Percentiles rank a stretch among this genome's conserved stretches.
Conservation (phyloP, 331 rosid species). For the Spiraea crenata region DNA sequence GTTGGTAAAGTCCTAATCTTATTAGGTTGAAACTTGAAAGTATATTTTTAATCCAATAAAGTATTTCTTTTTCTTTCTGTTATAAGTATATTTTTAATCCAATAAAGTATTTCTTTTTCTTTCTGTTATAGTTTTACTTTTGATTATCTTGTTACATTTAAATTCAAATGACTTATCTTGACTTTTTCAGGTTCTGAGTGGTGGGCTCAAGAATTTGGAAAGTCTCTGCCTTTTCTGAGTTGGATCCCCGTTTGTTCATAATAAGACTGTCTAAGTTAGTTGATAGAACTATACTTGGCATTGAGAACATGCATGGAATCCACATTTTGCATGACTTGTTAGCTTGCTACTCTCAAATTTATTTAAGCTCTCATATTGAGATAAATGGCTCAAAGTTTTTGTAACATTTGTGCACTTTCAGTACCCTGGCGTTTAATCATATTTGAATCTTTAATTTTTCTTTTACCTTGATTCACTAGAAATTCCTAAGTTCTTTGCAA, state of each 20-base stretch:
- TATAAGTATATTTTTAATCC: too few species aligned
- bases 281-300: background rate
- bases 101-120: too few species aligned
- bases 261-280: conserved; percentile 37
- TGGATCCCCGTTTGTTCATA: conserved; percentile 69
- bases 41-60: conserved; percentile 11
- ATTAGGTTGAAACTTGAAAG: background rate
- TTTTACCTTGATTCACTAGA: background rate
- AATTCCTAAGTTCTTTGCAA: background rate
- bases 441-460: background rate
- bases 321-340: background rate
- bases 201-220: conserved; percentile 81
- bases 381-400: background rate
- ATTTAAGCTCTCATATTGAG: too few species aligned
- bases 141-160: background rate
- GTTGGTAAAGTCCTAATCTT: conserved; percentile 59
- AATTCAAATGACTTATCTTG: background rate
- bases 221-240: conserved; percentile 66
- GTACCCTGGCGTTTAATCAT: background rate
- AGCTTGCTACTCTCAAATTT: background rate
- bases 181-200: conserved; percentile 72
- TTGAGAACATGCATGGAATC: background rate
- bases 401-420: background rate
- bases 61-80: background rate
- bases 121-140: too few species aligned